Evolutionary conservation across 2,329 filamentous ascomycete genomes (phyloP).

Genomic region (Neofusicoccum cordaticola): DNA sequence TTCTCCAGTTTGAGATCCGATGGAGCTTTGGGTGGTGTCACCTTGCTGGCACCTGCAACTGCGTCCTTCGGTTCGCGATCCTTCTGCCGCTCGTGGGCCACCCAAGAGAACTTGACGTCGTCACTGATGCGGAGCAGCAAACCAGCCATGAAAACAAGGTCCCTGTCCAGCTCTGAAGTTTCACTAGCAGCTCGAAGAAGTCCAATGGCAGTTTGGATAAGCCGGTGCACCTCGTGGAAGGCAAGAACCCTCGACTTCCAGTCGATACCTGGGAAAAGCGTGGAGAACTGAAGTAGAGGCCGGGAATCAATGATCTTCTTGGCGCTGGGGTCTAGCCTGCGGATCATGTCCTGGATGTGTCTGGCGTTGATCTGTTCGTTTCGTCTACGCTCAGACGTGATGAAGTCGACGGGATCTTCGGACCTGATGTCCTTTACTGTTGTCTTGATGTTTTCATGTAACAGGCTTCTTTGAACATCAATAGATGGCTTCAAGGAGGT

Average conservation of each 20-base stretch:
- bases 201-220: constrained; percentile 55
- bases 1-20: constrained; percentile 29
- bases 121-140: constrained; percentile 47
- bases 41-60: constrained; percentile 15
- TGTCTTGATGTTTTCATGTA: neutral
- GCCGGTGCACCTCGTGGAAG: constrained; percentile 60
- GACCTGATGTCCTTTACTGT: constrained; percentile 36
- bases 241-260: constrained; percentile 49
- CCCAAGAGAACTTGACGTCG: constrained; percentile 45
- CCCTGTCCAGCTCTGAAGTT: constrained; percentile 21
- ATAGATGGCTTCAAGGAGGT: constrained; percentile 1
- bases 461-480: neutral
- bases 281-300: neutral
- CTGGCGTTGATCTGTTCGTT: constrained; percentile 58
- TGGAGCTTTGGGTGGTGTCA: constrained; percentile 23
- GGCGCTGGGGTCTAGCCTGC: constrained; percentile 39
- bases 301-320: neutral
- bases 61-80: constrained; percentile 29
- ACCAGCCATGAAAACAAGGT: constrained; percentile 40
- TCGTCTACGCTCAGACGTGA: constrained; percentile 7
- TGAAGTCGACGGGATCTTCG: neutral
- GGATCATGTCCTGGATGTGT: constrained; percentile 63
- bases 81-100: constrained; percentile 38
- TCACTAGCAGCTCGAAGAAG: constrained; percentile 23
- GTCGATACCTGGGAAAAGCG: neutral